Evolutionary conservation across 768 basidiomycete genomes (phyloP), one percentile per base, ranked within the genome.

Genomic region (Leucocoprinus sp.): DNA sequence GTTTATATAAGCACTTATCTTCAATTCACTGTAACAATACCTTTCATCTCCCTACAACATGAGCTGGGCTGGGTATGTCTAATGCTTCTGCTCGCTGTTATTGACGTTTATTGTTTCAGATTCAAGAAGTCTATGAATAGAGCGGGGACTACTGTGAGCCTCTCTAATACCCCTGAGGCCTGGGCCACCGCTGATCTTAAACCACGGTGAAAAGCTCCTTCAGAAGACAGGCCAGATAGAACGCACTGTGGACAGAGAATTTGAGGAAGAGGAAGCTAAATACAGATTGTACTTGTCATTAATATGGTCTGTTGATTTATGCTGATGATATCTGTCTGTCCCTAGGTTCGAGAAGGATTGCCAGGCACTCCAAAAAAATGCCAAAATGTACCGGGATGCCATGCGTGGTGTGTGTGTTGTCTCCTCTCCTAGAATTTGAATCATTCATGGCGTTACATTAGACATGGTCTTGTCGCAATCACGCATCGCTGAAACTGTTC

Each of bases 151-250:
- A 93, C 89, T 54, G 82, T 90, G 62, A 56, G 77, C 57, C 42
- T 33, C 49, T 41, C 42, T 31, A 24, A 34, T 15, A 22, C 44
- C 36, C 44, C 37, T 39, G 31, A 40, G 36, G 35, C 27, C 42
- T 34, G 43, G 45, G 8, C 22, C 29, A 45, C 27, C 26, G 19
- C 44, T 43, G 45, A 52, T 47, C 54, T 38, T 48, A 50, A 48
- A 52, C 31, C 42, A 50, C 29, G 26, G 18, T 38, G 41, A 29
- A 45, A 52, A 92, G 88, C 75, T 98, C 56, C 75, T 95, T 62
- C 93, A 97, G 73, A 97, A 97, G 79, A 95, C 93, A 1, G 95
- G 95, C 45, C 93, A 97, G 66, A 91, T 98, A 49, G 95, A 98
- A 61, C 75, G 93, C 22, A 98, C 95, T 0, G 78, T 96, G 19